Conservation (phyloP, 2,329 filamentous ascomycete genomes). For the Apiospora kogelbergensis region DNA sequence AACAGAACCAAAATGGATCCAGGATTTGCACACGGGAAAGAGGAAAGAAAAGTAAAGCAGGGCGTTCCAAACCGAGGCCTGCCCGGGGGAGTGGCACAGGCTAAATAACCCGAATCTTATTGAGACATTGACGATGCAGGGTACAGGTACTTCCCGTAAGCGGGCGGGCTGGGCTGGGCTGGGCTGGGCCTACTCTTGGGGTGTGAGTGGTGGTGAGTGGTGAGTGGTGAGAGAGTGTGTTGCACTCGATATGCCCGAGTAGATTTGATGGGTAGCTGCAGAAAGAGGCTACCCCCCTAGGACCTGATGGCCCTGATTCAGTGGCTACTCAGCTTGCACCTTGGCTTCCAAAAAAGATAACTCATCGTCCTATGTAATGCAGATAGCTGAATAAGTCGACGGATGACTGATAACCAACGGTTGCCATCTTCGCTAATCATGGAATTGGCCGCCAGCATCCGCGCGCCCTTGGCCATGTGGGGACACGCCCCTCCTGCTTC, state of each 20-base stretch:
- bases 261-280: not conserved
- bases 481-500: not conserved
- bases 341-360: not conserved
- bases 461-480: constrained; percentile 5
- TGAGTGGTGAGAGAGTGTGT: not conserved
- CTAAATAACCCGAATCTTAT: not conserved
- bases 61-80: not conserved
- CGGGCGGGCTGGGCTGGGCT: not conserved
- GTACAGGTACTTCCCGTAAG: not conserved
- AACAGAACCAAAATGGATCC: not conserved
- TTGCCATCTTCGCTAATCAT: not conserved
- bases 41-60: not conserved
- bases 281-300: too few species aligned
- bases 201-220: not conserved
- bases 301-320: not conserved
- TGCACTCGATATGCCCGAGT: not conserved
- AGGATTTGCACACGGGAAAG: not conserved
- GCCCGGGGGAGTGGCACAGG: constrained; percentile 5
- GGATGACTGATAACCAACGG: not conserved
- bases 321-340: not conserved
- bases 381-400: not conserved
- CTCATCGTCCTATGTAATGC: not conserved
- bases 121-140: constrained; percentile 7
- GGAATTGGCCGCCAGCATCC: not conserved
- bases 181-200: not conserved